Conservation (phyloP, 2,329 filamentous ascomycete genomes). For the Cryoendolithus antarcticus region DNA sequence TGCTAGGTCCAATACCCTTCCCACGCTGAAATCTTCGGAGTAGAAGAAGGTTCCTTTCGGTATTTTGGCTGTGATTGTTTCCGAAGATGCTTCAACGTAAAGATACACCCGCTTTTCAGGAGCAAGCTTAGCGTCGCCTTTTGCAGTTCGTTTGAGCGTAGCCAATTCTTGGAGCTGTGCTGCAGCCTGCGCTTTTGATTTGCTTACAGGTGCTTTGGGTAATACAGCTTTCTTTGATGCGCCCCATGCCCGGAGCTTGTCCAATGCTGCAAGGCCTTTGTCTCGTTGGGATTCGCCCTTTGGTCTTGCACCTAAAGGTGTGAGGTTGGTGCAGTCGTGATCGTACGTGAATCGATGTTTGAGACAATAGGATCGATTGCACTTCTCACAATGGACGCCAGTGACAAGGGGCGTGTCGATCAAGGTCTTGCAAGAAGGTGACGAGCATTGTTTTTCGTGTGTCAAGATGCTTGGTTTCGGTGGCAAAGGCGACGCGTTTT, state of each 20-base stretch:
- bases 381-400: slow-evolving; percentile 58
- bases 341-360: slow-evolving; percentile 67
- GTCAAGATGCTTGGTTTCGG: slow-evolving; percentile 45
- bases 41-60: slow-evolving; percentile 48
- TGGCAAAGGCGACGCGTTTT: slow-evolving; percentile 19
- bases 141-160: slow-evolving; percentile 71
- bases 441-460: slow-evolving; percentile 57
- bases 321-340: slow-evolving; percentile 69
- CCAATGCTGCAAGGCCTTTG: slow-evolving; percentile 61
- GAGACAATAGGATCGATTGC: slow-evolving; percentile 64
- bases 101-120: slow-evolving; percentile 80
- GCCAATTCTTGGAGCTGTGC: slow-evolving; percentile 59
- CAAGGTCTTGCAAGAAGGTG: slow-evolving; percentile 53
- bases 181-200: slow-evolving; percentile 40
- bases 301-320: slow-evolving; percentile 43
- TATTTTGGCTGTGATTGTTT: slow-evolving; percentile 70
- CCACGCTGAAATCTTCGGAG: slow-evolving; percentile 70
- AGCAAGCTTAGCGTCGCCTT: slow-evolving; percentile 74
- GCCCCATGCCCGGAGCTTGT: slow-evolving; percentile 69
- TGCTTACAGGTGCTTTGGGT: slow-evolving; percentile 33
- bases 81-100: slow-evolving; percentile 78
- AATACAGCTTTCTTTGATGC: slow-evolving; percentile 44
- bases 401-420: slow-evolving; percentile 57
- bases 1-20: slow-evolving; percentile 65
- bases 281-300: slow-evolving; percentile 40